phyloP scores from a whole-genome alignment of 495 filamentous ascomycete genomes.

The Diplogelasinospora grovesii region DNA sequence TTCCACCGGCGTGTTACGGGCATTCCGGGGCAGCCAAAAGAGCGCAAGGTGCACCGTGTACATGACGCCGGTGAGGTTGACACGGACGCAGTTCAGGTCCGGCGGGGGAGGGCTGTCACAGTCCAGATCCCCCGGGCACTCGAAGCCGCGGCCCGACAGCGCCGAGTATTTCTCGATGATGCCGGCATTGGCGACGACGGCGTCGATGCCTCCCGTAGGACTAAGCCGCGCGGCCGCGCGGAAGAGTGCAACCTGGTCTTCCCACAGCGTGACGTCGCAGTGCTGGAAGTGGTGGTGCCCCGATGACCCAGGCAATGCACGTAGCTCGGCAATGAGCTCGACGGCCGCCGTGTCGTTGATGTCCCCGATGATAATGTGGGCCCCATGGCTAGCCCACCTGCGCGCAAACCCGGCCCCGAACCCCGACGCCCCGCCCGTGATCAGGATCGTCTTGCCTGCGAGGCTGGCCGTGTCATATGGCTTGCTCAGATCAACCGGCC shows the following conservation, averaged over 20 bases:
- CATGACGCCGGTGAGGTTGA: conserved; percentile 57
- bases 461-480: conserved; percentile 34
- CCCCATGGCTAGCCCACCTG: conserved; percentile 34
- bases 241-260: conserved; percentile 57
- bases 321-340: conserved; percentile 30
- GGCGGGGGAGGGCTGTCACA: conserved; percentile 44
- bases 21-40: conserved; percentile 45
- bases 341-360: conserved; percentile 32
- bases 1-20: conserved; percentile 1
- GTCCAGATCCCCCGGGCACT: conserved; percentile 30
- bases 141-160: conserved; percentile 25
- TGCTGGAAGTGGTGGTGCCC: conserved; percentile 40
- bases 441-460: conserved; percentile 40
- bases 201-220: conserved; percentile 51
- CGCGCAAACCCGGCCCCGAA: conserved; percentile 46
- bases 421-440: conserved; percentile 47
- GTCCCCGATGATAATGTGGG: conserved; percentile 44
- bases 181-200: conserved; percentile 63
- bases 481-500: conserved; percentile 27
- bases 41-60: conserved; percentile 62
- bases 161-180: conserved; percentile 38
- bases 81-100: conserved; percentile 45
- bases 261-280: conserved; percentile 50
- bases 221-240: conserved; percentile 42
- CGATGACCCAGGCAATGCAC: conserved; percentile 20